Base-by-base conservation (phyloP, 768 basidiomycete genomes). In the Daedalea quercina region DNA sequence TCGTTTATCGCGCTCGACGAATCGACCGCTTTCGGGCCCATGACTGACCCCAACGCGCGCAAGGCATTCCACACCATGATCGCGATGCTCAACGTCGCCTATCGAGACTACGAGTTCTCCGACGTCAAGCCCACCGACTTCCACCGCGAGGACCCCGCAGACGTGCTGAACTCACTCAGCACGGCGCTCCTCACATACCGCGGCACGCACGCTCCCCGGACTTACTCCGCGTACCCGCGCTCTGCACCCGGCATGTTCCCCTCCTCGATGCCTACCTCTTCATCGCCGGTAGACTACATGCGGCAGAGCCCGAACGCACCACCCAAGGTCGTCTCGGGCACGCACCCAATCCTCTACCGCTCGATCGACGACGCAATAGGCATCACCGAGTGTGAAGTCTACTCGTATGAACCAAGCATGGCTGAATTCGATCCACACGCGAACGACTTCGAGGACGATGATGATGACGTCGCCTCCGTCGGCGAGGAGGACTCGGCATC, bases 51-150 rank as follows among this genome's bases (percentile, higher is more conserved):
- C 41, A 75, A 79, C 44, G 85, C 87, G 31, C 78, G 92, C 62
- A 96, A 95, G 79, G 94, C 90, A 3, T 85, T 96, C 53, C 96
- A 94, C 75, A 83, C 94, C 47, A 87, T 98, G 67, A 96, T 98
- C 63, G 89, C 92, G 28, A 93, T 94, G 2, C 85, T 99, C 63
- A 99, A 99, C 74, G 82, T 92, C 63, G 94, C 95, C 6, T 99
- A 94, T 66, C 95, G 95, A 1, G 95, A 98, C 78, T 81, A 97
- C 73, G 94, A 97, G 65, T 99, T 98, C 74, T 90, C 90, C 7
- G 87, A 90, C 67, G 87, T 96, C 48, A 82, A 87, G 24, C 90
- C 94, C 0, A 85, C 85, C 9, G 87, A 95, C 61, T 99, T 99
- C 70, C 83, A 79, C 65, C 85, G 85, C 53, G 91, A 94, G 68